These are phyloP conservation scores for Geoglossum glabrum DNA, from an alignment of 495 filamentous ascomycete genomes.

Conservation along the genomic window DNA sequence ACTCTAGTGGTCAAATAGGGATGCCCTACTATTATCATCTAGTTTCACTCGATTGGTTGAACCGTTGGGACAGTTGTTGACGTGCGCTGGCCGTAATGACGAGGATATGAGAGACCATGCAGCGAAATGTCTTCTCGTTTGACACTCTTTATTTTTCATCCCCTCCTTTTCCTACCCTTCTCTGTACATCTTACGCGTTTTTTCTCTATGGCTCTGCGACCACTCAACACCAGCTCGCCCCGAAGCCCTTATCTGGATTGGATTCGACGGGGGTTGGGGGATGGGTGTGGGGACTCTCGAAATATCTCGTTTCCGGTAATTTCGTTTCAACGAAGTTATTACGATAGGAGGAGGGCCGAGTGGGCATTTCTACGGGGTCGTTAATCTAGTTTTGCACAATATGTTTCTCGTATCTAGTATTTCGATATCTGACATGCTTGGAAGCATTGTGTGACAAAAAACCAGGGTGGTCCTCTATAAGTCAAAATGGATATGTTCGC, in stretches of 20 bases:
- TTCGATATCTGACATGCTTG: background rate
- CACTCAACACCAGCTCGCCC: background rate
- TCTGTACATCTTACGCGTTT: background rate
- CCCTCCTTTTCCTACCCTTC: background rate
- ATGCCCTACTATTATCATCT: background rate
- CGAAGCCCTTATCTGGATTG: background rate
- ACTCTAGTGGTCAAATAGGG: conserved; percentile 27
- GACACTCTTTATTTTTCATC: background rate
- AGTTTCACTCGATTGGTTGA: background rate
- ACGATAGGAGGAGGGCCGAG: background rate
- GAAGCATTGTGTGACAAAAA: background rate
- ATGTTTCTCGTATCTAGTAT: background rate
- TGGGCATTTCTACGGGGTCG: background rate
- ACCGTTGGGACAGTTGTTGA: background rate
- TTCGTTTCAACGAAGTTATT: background rate
- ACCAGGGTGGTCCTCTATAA: background rate
- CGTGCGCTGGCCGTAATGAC: conserved; percentile 1
- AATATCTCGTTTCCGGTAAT: background rate
- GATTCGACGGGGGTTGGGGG: background rate
- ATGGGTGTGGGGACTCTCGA: background rate
- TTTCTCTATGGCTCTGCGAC: background rate
- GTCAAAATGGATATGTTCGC: background rate
- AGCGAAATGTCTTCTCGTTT: background rate
- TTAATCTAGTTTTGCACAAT: background rate
- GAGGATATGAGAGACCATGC: background rate